phyloP scores from a whole-genome alignment of 2,329 filamentous ascomycete species.

The Xylariaceae sp. region DNA sequence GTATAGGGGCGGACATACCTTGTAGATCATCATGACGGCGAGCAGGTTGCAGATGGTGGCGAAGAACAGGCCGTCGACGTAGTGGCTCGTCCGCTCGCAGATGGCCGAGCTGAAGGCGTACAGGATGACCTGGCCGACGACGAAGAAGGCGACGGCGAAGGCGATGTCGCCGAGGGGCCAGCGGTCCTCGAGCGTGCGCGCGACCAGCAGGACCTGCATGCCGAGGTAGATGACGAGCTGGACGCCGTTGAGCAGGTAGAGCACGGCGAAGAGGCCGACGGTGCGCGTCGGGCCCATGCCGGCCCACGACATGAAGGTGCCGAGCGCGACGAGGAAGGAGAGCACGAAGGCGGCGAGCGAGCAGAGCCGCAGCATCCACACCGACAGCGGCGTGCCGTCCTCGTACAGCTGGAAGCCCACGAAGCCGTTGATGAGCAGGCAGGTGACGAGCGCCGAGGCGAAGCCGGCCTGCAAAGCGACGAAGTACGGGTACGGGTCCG shows the following conservation, averaged over 20 bases:
- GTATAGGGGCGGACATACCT: slow-evolving; percentile 44
- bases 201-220: slow-evolving; percentile 82
- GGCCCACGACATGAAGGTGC: slow-evolving; percentile 89
- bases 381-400: slow-evolving; percentile 84
- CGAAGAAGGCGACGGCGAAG: slow-evolving; percentile 87
- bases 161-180: slow-evolving; percentile 91
- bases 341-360: slow-evolving; percentile 78
- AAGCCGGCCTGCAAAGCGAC: slow-evolving; percentile 81
- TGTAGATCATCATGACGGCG: slow-evolving; percentile 99
- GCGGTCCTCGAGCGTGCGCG: slow-evolving; percentile 84
- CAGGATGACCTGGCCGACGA: slow-evolving; percentile 83
- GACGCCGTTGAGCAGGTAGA: slow-evolving; percentile 86
- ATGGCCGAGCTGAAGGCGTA: slow-evolving; percentile 84
- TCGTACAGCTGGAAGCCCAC: slow-evolving; percentile 98
- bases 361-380: slow-evolving; percentile 81
- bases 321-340: slow-evolving; percentile 76
- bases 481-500: slow-evolving; percentile 80
- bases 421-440: slow-evolving; percentile 91
- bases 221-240: slow-evolving; percentile 78
- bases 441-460: slow-evolving; percentile 77
- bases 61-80: slow-evolving; percentile 90
- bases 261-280: slow-evolving; percentile 78
- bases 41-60: slow-evolving; percentile 89
- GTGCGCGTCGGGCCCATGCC: slow-evolving; percentile 81
- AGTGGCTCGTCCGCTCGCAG: slow-evolving; percentile 79